Evolutionary conservation across 495 filamentous ascomycete genomes (phyloP), one percentile per base, ranked within the genome.

Genomic region (Penicillium herquei): DNA sequence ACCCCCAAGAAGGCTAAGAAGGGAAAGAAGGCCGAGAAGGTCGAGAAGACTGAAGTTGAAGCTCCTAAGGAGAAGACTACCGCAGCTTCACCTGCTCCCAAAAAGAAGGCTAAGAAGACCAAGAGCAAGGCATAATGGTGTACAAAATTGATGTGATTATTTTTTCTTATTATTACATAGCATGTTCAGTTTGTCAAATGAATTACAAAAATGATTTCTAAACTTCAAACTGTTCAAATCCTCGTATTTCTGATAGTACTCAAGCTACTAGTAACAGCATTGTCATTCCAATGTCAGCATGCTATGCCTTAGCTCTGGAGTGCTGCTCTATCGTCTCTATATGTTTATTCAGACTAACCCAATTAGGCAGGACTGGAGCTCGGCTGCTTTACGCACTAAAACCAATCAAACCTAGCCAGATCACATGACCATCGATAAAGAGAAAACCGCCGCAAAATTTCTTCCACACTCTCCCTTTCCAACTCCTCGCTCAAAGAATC

Each of bases 401-500:
- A 16, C 59, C 46, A 62, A 35, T 52, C 56, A 26, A 51, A 17
- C 40, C 70, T 74, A 68, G 58, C 17, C 26, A 43, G 7, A 21
- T 57, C 65, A 64, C 62, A 40, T 64, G 64, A 66, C 56, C 33
- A 44, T 47, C 55, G 51, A 60, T 52, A 39, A 41, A 60, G 63
- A 68, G 66, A 63, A 56, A 62, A 61, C 70, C 58, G 39, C 49
- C 21, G 49, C 48, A 49, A 63, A 61, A 50, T 58, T 56, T 52
- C 49, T 52, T 49, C 37, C 31, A 54, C 58, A 49, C 45, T 61
- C 76, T 69, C 74, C 72, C 64, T 69, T 67, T 71, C 70, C 75
- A 82, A 84, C 87, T 87, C 84, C 90, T 96, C 92, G 93, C 84
- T 91, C 93, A 84, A 96, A 92, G 87, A 89, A 96, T 97, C 94